Conservation (phyloP, 2,329 filamentous ascomycete species). For the Tothia fuscella region DNA sequence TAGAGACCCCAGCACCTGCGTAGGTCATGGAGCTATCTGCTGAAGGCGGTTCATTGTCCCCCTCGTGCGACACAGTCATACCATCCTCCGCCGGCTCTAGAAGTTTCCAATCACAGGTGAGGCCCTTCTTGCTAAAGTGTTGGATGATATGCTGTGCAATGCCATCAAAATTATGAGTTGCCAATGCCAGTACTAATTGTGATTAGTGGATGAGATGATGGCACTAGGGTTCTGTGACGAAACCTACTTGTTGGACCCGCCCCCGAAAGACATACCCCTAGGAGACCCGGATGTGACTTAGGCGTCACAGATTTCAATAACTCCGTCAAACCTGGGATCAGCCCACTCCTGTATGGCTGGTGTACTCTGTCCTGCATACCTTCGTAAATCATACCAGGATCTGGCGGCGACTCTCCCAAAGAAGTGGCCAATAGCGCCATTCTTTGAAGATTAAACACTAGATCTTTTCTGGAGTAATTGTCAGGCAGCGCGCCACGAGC, state of each 20-base stretch:
- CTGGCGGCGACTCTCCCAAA: slow-evolving; percentile 77
- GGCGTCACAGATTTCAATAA: slow-evolving; percentile 89
- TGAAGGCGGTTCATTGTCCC: slow-evolving; percentile 13
- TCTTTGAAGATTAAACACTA: slow-evolving; percentile 92
- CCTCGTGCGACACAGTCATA: slow-evolving; percentile 27
- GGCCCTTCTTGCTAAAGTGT: slow-evolving; percentile 58
- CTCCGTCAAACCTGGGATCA: slow-evolving; percentile 85
- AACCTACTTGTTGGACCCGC: slow-evolving; percentile 93
- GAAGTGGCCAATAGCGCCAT: slow-evolving; percentile 85
- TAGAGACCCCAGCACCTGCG: slow-evolving; percentile 83
- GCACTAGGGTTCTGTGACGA: neutral
- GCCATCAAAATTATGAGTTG: slow-evolving; percentile 75
- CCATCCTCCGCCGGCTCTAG: slow-evolving; percentile 75
- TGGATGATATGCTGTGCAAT: slow-evolving; percentile 72
- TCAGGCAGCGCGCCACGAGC: slow-evolving; percentile 76
- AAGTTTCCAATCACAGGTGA: slow-evolving; percentile 76
- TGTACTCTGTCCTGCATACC: slow-evolving; percentile 99
- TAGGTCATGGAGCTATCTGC: slow-evolving; percentile 54
- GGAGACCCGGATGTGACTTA: slow-evolving; percentile 69
- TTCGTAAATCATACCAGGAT: slow-evolving; percentile 87
- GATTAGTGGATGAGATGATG: neutral
- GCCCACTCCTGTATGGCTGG: slow-evolving; percentile 82
- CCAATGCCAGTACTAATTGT: slow-evolving; percentile 84
- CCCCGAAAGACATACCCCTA: slow-evolving; percentile 89
- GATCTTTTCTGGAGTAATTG: slow-evolving; percentile 67